Conservation (phyloP, 73 alveolate genomes). For the Tetrahymena thermophila region DNA sequence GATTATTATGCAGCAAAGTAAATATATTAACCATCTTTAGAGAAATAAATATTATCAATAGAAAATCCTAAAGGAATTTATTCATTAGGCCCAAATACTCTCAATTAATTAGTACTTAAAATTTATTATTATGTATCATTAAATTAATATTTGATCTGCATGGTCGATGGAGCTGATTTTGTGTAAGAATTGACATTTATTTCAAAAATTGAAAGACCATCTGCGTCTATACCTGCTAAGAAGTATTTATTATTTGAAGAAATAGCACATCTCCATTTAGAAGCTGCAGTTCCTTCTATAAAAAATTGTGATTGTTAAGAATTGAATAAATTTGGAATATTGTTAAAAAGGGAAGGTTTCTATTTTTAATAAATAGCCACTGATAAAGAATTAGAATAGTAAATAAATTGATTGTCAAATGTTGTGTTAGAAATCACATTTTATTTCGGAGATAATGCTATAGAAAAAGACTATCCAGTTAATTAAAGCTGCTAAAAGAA, state of each 20-base stretch:
- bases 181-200: background rate
- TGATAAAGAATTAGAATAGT: background rate
- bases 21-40: background rate
- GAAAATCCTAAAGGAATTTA: background rate
- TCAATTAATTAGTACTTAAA: background rate
- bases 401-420: background rate
- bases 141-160: background rate
- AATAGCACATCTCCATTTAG: background rate
- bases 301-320: background rate
- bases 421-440: background rate
- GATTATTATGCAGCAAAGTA: background rate
- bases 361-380: background rate
- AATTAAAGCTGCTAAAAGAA: background rate
- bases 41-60: background rate
- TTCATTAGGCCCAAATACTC: background rate
- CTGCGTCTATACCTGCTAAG: background rate
- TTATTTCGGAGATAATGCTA: background rate
- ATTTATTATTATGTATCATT: background rate
- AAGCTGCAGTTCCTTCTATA: background rate
- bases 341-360: background rate
- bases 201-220: background rate
- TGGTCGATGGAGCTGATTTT: background rate
- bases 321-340: background rate
- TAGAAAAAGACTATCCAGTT: background rate
- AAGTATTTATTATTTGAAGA: background rate